These are phyloP conservation scores for Macrotyloma uniflorum DNA, from an alignment of 306 rosid species.

Conservation along the genomic window DNA sequence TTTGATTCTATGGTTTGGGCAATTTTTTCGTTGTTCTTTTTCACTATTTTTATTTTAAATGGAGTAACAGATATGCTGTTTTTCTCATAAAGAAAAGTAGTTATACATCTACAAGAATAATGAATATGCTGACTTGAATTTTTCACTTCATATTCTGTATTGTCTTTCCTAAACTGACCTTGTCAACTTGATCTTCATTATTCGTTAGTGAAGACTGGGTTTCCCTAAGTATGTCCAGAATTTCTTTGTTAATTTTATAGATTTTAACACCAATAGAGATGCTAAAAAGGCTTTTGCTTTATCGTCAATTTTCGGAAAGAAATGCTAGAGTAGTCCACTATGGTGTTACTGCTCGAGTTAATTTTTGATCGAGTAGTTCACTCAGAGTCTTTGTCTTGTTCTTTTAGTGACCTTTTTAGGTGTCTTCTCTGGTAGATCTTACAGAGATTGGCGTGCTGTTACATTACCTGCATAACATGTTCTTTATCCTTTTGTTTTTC, in stretches of 20 bases:
- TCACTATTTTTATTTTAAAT: neutral
- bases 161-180: neutral
- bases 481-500: neutral
- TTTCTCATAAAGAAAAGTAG: neutral
- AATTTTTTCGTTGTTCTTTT: neutral
- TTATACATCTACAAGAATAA: neutral
- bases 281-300: neutral
- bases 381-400: neutral
- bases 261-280: neutral
- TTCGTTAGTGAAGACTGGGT: neutral
- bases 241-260: neutral
- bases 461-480: neutral
- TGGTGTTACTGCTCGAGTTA: neutral
- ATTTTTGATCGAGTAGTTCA: neutral
- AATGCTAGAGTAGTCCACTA: neutral
- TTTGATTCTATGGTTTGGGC: conserved; percentile 16
- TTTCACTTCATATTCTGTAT: neutral
- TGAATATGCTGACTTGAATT: conserved; percentile 6
- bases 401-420: neutral
- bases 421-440: neutral
- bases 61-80: neutral
- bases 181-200: neutral
- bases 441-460: neutral
- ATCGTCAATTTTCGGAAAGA: neutral
- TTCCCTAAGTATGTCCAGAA: neutral